These are phyloP conservation scores for Aspergillus nomiae DNA, from an alignment of 2,329 filamentous ascomycete species.

Conservation along the genomic window DNA sequence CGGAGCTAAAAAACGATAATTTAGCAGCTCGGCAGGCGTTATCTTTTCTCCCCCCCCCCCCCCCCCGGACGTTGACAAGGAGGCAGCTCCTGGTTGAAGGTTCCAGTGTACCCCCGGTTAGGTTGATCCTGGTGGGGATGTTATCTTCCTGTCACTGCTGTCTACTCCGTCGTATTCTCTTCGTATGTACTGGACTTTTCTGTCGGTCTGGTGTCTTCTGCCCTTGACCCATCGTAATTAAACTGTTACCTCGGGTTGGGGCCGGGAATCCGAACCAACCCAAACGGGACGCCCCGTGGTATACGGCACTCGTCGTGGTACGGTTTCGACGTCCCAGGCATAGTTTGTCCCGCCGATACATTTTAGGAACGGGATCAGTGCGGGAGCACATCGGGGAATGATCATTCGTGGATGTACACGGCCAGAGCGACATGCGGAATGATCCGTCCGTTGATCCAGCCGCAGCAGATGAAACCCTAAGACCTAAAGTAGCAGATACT, in stretches of 20 bases:
- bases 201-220: neutral
- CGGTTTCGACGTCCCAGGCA: neutral
- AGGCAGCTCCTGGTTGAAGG: neutral
- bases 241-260: neutral
- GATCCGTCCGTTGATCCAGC: neutral
- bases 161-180: no score
- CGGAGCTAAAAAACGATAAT: neutral
- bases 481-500: neutral
- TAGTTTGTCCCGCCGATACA: neutral
- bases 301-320: neutral
- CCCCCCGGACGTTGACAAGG: neutral
- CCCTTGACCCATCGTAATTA: neutral
- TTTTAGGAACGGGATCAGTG: neutral
- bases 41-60: neutral
- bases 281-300: neutral
- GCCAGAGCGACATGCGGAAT: neutral
- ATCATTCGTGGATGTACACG: neutral
- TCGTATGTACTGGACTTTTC: no score
- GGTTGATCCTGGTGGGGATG: neutral
- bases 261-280: neutral
- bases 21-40: neutral
- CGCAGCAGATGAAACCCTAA: neutral
- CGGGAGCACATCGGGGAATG: neutral
- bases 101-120: neutral
- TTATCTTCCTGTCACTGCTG: neutral